These are phyloP conservation scores for Crassisporium funariophilum DNA, from an alignment of 768 basidiomycete species.

Conservation along the genomic window DNA sequence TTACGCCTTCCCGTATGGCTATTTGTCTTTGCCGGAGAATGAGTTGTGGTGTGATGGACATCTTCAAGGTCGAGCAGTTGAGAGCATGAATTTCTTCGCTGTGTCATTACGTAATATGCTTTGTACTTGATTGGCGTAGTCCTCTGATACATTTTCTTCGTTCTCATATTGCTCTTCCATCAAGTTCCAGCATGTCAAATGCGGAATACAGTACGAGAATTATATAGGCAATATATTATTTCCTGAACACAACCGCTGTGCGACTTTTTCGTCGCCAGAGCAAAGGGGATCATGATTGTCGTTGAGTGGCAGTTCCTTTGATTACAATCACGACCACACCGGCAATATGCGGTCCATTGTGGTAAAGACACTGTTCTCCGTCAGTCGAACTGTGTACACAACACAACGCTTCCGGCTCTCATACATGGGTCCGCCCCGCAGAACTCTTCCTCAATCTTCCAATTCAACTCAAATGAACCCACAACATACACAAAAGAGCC, in stretches of 20 bases:
- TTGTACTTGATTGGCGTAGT: too few relatives aligned
- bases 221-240: conserved; percentile 10
- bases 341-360: conserved; percentile 24
- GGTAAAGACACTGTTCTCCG: too few relatives aligned
- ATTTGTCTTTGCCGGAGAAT: conserved; percentile 15
- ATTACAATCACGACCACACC: conserved; percentile 1
- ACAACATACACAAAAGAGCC: conserved; percentile 8
- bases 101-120: too few relatives aligned
- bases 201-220: conserved; percentile 10
- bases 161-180: too few relatives aligned
- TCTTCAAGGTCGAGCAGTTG: conserved; percentile 2
- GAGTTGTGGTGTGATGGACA: conserved; percentile 1
- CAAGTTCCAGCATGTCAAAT: conserved; percentile 3
- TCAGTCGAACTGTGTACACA: conserved; percentile 17
- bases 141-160: too few relatives aligned
- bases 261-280: too few relatives aligned
- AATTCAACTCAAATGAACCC: conserved; percentile 15
- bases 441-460: conserved; percentile 19
- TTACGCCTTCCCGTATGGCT: conserved; percentile 20
- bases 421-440: conserved; percentile 34
- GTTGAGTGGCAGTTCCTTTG: too few relatives aligned
- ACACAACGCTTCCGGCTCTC: conserved; percentile 14
- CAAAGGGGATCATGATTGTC: too few relatives aligned
- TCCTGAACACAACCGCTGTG: background rate
- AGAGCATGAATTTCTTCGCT: too few relatives aligned